Base-by-base conservation (phyloP, 2,329 filamentous ascomycete genomes). In the Fragosphaeria purpurea region DNA sequence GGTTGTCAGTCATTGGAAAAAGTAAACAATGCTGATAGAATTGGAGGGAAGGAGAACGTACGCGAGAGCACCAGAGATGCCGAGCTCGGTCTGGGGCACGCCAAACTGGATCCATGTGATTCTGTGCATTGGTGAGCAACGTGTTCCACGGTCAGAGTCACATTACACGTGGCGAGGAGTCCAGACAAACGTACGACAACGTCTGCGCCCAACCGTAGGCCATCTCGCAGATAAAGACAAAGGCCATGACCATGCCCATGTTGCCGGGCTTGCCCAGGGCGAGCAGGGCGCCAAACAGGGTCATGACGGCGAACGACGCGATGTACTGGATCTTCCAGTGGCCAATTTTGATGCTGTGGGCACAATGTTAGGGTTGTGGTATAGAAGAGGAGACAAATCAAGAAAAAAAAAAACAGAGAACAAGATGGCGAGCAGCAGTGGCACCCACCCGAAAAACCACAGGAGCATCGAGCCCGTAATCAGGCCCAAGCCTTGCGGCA, bases 101-200 rank as follows among this genome's bases (percentile, higher is more conserved):
- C 71, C 71, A 51, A 74, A 67, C 56, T 74, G 72, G 7, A 67
- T 71, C 52, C 70, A 68, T 1, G 71, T 68, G 53, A 76, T 73
- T 22, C 22, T 22, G 22, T 22, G 3, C 22, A 22, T 22, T 22
- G 22, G 22, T 22, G 22, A 22, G 22, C 22, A 22, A 22, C 22
- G 22, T 22, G n/a, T n/a, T n/a, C n/a, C n/a, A n/a, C n/a, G 22
- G 22, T 22, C 3, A 22, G 3, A 3, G 22, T 22, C 22, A 22
- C 22, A n/a, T n/a, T 22, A 22, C 2, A 22, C 22, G 22, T 22
- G 22, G 22, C 22, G 22, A n/a, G n/a, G n/a, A n/a, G n/a, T n/a
- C n/a, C n/a, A 22, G 22, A 22, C 22, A 22, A 22, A 22, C 22
- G 22, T 22, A 22, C 12, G 65, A 68, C 11, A 73, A 58, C 44